Evolutionary conservation across 2,329 filamentous ascomycete genomes (phyloP), one percentile per base, ranked within the genome.

Genomic region (Aureobasidium sp.): DNA sequence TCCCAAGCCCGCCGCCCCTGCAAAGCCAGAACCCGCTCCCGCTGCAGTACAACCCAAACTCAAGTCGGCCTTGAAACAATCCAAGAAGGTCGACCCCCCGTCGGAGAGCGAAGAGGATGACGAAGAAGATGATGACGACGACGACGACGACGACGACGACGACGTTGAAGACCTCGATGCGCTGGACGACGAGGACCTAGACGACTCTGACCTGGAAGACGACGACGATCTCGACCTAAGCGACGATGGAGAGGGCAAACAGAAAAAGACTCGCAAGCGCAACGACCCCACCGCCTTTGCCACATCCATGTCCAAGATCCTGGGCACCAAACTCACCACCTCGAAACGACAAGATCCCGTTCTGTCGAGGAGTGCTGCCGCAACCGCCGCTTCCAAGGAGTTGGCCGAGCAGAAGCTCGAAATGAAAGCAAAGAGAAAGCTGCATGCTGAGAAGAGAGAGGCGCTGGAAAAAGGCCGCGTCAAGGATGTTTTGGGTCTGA

Each of bases 211-310:
- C 23, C 61, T 58, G 11, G 65, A 65, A 21, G 66, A 69, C 17
- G 70, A 69, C 15, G 72, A 74, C 54, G 74, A 74, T 49, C 71
- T 70, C 61, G 75, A 76, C 54, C 69, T 71, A 43, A 72, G 68
- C 58, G 65, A 66, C 45, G 69, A 71, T 19, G 61, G 64, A 31
- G 70, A 70, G n/a, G 60, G 64, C 61, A 31, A 13, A 0, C 37
- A 40, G 66, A 67, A 10, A 64, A 76, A 74, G 67, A 88, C 84
- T 69, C 84, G 86, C 15, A 97, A 97, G 76, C 87, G 92, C 70
- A 95, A 96, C 75, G 93, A 99, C 74, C 92, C 94, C 2, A 79
- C 82, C 64, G 91, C 90, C 57, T 97, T 99, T 73, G 90, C 93
- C 25, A 95, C 87, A 1, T 96, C 91, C 54, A 90, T 99, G 68